These are phyloP conservation scores for Marsdenia floribunda DNA, from an alignment of 257 asterid genomes.

Conservation along the genomic window DNA sequence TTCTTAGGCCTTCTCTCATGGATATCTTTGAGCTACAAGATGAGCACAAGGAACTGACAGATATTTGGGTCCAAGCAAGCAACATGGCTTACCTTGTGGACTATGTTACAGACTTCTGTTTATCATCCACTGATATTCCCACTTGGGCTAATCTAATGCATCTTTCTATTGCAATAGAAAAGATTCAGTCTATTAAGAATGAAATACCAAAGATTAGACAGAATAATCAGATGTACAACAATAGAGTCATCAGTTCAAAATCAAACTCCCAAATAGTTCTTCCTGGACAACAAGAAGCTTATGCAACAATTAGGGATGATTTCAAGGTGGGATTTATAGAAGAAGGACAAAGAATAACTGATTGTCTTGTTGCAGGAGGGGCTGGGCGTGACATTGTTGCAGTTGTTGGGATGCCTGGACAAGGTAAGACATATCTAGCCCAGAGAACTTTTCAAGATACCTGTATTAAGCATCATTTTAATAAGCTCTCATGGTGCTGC, in stretches of 20 bases:
- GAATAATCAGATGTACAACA: not conserved
- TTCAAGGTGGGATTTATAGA: slow-evolving; percentile 14
- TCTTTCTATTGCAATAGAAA: not conserved
- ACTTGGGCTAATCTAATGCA: not conserved
- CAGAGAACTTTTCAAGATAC: not conserved
- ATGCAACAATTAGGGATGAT: not conserved
- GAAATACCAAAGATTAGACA: not conserved
- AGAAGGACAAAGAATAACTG: not conserved
- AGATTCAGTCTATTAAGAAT: not conserved
- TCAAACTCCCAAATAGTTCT: not conserved
- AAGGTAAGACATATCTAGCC: too few species aligned
- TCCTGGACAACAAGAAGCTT: not conserved
- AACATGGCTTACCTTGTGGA: slow-evolving; percentile 13
- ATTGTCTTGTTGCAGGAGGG: not conserved
- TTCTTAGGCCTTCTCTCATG: not conserved
- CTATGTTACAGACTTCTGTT: slow-evolving; percentile 2
- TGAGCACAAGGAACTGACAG: not conserved
- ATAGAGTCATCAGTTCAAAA: not conserved
- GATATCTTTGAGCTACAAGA: not conserved
- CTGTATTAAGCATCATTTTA: not conserved
- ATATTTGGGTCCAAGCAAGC: not conserved
- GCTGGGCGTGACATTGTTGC: slow-evolving; percentile 1
- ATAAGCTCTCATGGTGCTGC: slow-evolving; percentile 6
- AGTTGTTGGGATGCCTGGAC: slow-evolving; percentile 13
- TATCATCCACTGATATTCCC: not conserved